Percentiles rank a stretch among this genome's conserved stretches.
Conservation (phyloP, 805 yeast species). For the Pichia eremophila region DNA sequence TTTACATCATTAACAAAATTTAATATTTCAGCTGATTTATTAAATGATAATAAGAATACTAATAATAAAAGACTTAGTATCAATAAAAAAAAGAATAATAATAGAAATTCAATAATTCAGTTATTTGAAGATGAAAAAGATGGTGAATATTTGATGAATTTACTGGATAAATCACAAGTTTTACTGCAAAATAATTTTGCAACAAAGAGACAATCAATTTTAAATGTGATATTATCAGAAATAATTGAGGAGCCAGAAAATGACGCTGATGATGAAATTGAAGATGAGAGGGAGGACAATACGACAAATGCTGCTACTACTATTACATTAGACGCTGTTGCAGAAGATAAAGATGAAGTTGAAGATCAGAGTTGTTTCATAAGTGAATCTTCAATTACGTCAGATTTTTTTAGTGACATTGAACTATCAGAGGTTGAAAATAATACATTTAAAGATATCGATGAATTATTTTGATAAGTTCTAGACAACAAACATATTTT, state of each 20-base stretch:
- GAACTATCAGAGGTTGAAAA: background rate
- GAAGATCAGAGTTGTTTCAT: background rate
- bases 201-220: background rate
- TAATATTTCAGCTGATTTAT: no score
- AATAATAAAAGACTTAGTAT: background rate
- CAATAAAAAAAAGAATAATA: background rate
- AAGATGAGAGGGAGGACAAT: background rate
- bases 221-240: background rate
- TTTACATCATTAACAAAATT: background rate
- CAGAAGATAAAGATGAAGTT: no score
- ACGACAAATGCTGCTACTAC: background rate
- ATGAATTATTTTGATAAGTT: background rate
- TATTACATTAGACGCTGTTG: no score
- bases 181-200: background rate
- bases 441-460: background rate
- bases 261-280: background rate
- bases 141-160: background rate
- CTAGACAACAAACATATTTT: no score
- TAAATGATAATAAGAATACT: background rate
- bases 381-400: background rate
- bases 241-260: background rate
- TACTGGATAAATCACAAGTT: background rate
- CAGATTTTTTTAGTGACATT: conserved; percentile 5
- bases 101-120: conserved; percentile 3
- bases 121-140: background rate